phyloP scores from a whole-genome alignment of 768 basidiomycete species.

The Gautieria morchelliformis region DNA sequence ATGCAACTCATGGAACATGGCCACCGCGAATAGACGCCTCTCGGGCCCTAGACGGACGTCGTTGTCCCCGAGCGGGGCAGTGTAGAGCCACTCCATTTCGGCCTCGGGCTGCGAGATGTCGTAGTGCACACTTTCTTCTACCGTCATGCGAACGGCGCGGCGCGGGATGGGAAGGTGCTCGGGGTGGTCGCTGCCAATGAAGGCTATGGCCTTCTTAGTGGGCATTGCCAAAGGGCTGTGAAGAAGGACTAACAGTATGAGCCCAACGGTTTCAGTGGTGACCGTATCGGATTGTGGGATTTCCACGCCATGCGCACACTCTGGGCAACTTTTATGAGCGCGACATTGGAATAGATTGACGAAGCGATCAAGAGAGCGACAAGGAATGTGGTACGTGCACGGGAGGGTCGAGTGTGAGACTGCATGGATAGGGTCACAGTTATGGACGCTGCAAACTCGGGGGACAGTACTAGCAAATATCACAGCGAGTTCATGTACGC shows the following conservation, averaged over 20 bases:
- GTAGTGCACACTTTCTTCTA: slow-evolving; percentile 25
- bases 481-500: too few species aligned
- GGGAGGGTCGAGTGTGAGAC: too few species aligned
- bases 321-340: not conserved
- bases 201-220: slow-evolving; percentile 14
- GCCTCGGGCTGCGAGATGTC: slow-evolving; percentile 17
- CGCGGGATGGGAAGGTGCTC: slow-evolving; percentile 14
- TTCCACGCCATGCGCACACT: not conserved
- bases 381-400: not conserved
- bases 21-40: slow-evolving; percentile 24
- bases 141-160: slow-evolving; percentile 13
- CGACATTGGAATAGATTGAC: not conserved
- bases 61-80: slow-evolving; percentile 19
- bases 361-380: not conserved
- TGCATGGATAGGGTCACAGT: too few species aligned
- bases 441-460: too few species aligned
- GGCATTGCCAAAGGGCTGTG: not conserved
- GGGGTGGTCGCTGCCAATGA: slow-evolving; percentile 23
- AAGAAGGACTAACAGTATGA: not conserved
- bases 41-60: slow-evolving; percentile 23
- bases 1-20: slow-evolving; percentile 31
- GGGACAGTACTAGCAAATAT: too few species aligned
- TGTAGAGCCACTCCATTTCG: slow-evolving; percentile 20
- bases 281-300: not conserved
- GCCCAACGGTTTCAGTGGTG: not conserved